phyloP scores from a whole-genome alignment of 192 early-diverging fungal genomes.

The Dispira parvispora region DNA sequence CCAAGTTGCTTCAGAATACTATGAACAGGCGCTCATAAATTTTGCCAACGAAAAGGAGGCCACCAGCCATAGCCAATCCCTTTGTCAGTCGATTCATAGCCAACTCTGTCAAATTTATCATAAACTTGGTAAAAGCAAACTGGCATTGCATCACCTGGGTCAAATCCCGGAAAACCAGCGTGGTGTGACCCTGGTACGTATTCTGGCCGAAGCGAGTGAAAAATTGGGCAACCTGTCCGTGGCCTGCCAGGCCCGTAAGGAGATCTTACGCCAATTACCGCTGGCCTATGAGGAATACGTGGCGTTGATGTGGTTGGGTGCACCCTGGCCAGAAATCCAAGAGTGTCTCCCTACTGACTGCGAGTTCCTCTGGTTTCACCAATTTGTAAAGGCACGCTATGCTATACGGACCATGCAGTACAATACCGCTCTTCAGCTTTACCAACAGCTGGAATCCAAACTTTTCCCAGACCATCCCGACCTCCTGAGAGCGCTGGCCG shows the following conservation, averaged over 20 bases:
- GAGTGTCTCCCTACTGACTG: neutral
- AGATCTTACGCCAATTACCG: neutral
- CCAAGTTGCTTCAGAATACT: neutral
- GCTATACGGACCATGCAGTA: neutral
- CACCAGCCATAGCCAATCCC: neutral
- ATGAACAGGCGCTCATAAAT: neutral
- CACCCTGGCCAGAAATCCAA: neutral
- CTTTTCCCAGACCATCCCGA: neutral
- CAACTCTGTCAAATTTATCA: neutral
- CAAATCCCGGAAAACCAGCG: neutral
- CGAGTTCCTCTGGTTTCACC: neutral
- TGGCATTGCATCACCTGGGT: neutral
- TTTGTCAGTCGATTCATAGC: neutral
- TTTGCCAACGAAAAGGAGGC: neutral
- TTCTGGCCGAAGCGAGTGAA: constrained; percentile 3
- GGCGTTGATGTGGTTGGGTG: neutral
- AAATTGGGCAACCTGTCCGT: neutral
- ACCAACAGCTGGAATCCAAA: neutral
- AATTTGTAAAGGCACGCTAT: neutral
- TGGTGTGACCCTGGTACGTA: neutral
- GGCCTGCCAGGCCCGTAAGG: neutral
- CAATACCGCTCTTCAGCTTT: neutral
- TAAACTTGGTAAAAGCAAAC: neutral
- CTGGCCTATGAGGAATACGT: neutral
- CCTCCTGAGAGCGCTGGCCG: neutral